Evolutionary conservation across 2,329 filamentous ascomycete species (phyloP).

Genomic region (Sclerotinia sclerotiorum): DNA sequence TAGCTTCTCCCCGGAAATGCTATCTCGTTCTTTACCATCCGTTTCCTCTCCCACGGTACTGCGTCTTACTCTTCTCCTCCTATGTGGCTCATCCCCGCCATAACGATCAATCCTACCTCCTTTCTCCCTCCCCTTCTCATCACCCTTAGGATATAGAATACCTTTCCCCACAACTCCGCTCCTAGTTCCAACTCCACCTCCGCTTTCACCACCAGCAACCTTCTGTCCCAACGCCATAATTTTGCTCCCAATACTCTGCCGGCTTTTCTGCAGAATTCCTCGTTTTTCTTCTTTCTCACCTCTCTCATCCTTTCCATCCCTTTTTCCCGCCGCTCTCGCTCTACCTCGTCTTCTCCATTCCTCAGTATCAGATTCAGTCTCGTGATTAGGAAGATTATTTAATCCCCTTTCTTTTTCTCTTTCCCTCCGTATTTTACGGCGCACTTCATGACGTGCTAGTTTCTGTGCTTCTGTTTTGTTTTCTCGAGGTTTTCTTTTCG

Average conservation of each 20-base stretch:
- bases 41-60: background rate
- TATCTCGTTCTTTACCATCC: background rate
- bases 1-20: background rate
- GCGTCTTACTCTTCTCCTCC: background rate
- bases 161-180: background rate
- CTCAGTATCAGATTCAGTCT: background rate
- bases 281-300: background rate
- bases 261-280: background rate
- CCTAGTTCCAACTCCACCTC: too few relatives aligned
- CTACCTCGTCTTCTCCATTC: background rate
- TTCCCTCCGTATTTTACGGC: background rate
- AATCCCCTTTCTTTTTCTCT: background rate
- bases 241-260: conserved; percentile 2
- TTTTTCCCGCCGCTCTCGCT: background rate
- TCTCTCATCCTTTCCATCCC: background rate
- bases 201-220: background rate
- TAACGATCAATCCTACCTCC: background rate
- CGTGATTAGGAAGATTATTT: background rate
- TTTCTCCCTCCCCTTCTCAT: background rate
- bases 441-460: background rate
- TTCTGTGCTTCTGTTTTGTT: background rate
- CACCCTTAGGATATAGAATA: too few relatives aligned
- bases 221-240: conserved; percentile 5
- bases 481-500: too few relatives aligned
- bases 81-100: background rate